Percentiles rank a stretch among this genome's conserved stretches.
Evolutionary conservation across 441 rosid genomes (phyloP).

Genomic region (Populus tomentosa): DNA sequence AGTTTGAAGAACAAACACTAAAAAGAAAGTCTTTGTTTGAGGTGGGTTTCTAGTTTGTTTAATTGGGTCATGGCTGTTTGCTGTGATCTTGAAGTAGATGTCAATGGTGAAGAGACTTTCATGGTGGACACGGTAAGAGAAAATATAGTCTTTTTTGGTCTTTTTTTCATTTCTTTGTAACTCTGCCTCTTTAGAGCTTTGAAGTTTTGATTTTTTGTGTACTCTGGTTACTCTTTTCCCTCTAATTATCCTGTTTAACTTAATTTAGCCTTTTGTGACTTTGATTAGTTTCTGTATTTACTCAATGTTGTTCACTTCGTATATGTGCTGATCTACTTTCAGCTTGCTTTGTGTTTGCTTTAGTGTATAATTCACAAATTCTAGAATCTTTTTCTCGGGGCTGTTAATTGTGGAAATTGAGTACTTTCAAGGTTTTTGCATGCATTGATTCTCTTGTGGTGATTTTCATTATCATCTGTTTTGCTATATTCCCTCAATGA

Average conservation of each 20-base stretch:
- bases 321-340: constrained; percentile 9
- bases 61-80: constrained; percentile 57
- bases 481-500: not conserved
- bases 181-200: not conserved
- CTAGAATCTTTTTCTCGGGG: constrained; percentile 3
- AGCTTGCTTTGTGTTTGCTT: not conserved
- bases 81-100: constrained; percentile 87
- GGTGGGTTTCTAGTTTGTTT: constrained; percentile 25
- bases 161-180: not conserved
- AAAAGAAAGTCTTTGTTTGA: constrained; percentile 21
- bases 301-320: not conserved
- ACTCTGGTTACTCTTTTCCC: too few species aligned
- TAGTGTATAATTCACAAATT: not conserved
- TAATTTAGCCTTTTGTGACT: not conserved
- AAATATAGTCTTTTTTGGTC: not conserved
- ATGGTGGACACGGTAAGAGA: constrained; percentile 63
- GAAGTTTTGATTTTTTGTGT: not conserved
- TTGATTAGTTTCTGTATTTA: not conserved
- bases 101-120: constrained; percentile 85
- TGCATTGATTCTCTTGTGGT: constrained; percentile 4
- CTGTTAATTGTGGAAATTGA: not conserved
- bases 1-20: constrained; percentile 6
- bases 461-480: not conserved
- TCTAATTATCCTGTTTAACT: not conserved
- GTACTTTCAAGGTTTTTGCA: constrained; percentile 5